Conservation (phyloP, 176 grass and related monocot species). For the Triticum turgidum region DNA sequence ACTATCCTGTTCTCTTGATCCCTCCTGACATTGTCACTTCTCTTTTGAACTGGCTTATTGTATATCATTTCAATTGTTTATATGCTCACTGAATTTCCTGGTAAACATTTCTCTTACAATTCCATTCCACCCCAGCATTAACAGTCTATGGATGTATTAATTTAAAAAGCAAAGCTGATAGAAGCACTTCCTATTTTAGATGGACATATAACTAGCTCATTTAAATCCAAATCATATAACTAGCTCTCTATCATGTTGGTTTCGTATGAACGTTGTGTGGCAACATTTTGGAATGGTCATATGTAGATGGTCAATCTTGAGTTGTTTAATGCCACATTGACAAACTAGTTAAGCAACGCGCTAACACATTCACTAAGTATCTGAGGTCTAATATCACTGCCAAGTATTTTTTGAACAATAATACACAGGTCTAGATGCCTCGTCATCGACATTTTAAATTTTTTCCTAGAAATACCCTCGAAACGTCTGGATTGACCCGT, state of each 20-base stretch:
- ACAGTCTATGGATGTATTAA: background rate
- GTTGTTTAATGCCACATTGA: background rate
- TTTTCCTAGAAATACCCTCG: background rate
- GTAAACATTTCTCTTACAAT: background rate
- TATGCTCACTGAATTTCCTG: background rate
- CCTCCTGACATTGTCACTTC: background rate
- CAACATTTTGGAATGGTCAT: conserved; percentile 22
- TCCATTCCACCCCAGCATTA: background rate
- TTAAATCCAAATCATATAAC: background rate
- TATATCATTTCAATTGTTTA: background rate
- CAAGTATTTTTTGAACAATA: background rate
- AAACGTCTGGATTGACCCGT: background rate
- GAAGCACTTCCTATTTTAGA: background rate
- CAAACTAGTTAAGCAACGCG: background rate
- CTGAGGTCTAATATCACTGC: conserved; percentile 20
- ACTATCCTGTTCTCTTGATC: background rate
- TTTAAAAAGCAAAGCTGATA: background rate
- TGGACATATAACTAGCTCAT: background rate
- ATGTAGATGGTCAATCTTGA: background rate
- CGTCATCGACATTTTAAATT: background rate
- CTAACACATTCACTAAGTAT: background rate
- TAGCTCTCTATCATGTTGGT: background rate
- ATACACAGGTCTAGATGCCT: background rate
- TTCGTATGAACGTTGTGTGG: background rate
- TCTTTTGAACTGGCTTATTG: background rate